A percentile compares a stretch with the other conserved stretches of the same genome.
Conservation (phyloP, 495 filamentous ascomycete species). For the Penicillium taxi region DNA sequence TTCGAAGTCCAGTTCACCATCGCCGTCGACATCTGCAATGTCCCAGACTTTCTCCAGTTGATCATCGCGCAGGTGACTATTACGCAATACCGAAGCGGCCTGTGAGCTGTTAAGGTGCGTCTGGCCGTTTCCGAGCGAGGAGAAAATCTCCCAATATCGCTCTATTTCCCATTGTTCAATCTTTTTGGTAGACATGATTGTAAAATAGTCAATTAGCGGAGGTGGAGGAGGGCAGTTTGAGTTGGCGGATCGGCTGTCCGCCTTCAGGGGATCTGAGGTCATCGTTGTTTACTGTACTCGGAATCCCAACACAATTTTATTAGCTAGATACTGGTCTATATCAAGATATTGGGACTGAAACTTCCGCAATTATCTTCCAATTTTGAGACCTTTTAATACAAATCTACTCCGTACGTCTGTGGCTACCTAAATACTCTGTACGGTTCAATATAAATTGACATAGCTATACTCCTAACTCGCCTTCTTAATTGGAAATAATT, state of each 20-base stretch:
- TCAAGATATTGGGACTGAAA: too few species aligned
- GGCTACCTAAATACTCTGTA: too few species aligned
- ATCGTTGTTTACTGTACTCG: slow-evolving; percentile 8
- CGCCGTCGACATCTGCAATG: slow-evolving; percentile 90
- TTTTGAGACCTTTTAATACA: too few species aligned
- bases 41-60: slow-evolving; percentile 98
- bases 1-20: slow-evolving; percentile 96
- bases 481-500: too few species aligned
- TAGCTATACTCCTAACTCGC: too few species aligned
- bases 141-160: slow-evolving; percentile 99
- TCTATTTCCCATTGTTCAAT: slow-evolving; percentile 96
- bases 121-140: slow-evolving; percentile 69
- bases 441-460: too few species aligned
- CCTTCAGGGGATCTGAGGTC: slow-evolving; percentile 19
- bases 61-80: slow-evolving; percentile 84
- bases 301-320: background rate
- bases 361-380: too few species aligned
- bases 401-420: too few species aligned
- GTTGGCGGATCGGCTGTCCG: slow-evolving; percentile 7
- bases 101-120: slow-evolving; percentile 81
- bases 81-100: slow-evolving; percentile 91
- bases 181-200: slow-evolving; percentile 63
- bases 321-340: too few species aligned
- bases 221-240: slow-evolving; percentile 10
- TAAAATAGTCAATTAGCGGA: slow-evolving; percentile 6